These are phyloP conservation scores for Pyrus communis DNA, from an alignment of 306 rosid genomes.

Conservation along the genomic window DNA sequence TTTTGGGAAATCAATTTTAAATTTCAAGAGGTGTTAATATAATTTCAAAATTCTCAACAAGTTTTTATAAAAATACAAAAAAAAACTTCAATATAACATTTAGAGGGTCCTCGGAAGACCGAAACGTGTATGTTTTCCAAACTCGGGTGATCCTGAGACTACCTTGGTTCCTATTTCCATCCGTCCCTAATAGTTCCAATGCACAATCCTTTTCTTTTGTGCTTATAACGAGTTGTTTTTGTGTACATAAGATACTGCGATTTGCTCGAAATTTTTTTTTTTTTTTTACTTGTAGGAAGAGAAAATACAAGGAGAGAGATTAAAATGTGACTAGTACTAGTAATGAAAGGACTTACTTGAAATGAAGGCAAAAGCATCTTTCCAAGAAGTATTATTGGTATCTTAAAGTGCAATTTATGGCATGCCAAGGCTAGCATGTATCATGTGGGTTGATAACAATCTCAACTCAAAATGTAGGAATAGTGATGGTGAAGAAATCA, in stretches of 20 bases:
- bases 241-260: no score
- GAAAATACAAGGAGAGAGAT: background rate
- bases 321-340: background rate
- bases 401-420: constrained; percentile 32
- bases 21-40: no score
- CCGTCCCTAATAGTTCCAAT: no score
- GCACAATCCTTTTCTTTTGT: background rate
- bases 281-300: no score
- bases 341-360: constrained; percentile 34
- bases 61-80: no score
- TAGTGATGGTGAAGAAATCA: constrained; percentile 26
- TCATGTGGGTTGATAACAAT: constrained; percentile 33
- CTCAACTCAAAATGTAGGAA: constrained; percentile 9
- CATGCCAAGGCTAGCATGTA: constrained; percentile 6
- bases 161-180: no score
- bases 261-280: background rate
- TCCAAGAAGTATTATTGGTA: constrained; percentile 16
- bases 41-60: no score
- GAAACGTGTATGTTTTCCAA: no score
- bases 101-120: no score
- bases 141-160: no score
- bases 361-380: constrained; percentile 44
- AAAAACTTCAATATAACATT: no score
- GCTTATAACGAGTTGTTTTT: background rate
- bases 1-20: no score